Percentiles rank a stretch among this genome's conserved stretches.
phyloP scores from a whole-genome alignment of 148 eudicot genomes.

The Agrostemma githago region DNA sequence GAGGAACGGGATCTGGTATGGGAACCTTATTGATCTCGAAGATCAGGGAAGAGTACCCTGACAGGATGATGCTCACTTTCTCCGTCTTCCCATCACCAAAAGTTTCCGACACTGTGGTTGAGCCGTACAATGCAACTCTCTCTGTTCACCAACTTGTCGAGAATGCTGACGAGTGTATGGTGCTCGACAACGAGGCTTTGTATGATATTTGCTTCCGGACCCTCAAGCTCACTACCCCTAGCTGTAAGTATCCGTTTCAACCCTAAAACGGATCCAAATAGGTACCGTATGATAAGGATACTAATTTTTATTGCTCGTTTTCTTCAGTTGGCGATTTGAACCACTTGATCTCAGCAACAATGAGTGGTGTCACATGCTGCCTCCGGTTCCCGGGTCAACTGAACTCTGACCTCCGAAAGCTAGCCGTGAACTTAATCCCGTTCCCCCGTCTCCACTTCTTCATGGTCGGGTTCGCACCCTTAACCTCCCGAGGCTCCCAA shows the following conservation, averaged over 20 bases:
- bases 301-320: no score
- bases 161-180: constrained; percentile 61
- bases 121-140: constrained; percentile 73
- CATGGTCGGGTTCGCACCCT: constrained; percentile 18
- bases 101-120: constrained; percentile 68
- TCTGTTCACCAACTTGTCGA: constrained; percentile 79
- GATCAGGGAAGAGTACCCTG: constrained; percentile 45
- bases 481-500: constrained; percentile 71
- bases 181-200: no score
- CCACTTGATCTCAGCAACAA: constrained; percentile 69
- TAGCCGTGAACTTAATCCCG: constrained; percentile 26
- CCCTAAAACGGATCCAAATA: no score
- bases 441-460: constrained; percentile 63
- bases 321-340: constrained; percentile 65
- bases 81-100: constrained; percentile 12
- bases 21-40: no score
- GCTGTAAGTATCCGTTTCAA: no score
- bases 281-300: constrained; percentile 20
- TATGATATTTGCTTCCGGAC: no score
- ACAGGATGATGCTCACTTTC: constrained; percentile 56
- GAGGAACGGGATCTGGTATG: no score
- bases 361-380: constrained; percentile 76
- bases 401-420: no score
- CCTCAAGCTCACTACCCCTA: no score
- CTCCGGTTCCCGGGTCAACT: constrained; percentile 16